A percentile compares a stretch with the other conserved stretches of the same genome.
phyloP scores from a whole-genome alignment of 2,329 filamentous ascomycete species.

The Trichoderma afroharzianum region DNA sequence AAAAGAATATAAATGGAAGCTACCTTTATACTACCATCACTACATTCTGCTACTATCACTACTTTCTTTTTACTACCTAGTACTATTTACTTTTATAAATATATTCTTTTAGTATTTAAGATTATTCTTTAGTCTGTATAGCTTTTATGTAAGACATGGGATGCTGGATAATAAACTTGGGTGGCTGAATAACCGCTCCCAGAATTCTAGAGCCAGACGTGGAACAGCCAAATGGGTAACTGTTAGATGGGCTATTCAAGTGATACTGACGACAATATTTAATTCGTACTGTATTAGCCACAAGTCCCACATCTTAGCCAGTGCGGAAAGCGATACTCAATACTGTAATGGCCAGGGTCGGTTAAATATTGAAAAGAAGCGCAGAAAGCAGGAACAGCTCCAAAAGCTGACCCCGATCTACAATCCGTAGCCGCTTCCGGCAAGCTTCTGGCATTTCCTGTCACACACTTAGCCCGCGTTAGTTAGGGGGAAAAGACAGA shows the following conservation, averaged over 20 bases:
- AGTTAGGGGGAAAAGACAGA: background rate
- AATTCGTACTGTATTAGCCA: background rate
- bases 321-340: background rate
- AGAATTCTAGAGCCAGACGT: background rate
- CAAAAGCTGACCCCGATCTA: background rate
- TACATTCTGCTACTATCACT: too few relatives aligned
- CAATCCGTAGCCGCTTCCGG: background rate
- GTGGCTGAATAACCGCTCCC: too few relatives aligned
- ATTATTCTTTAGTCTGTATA: too few relatives aligned
- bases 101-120: too few relatives aligned
- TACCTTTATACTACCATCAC: too few relatives aligned
- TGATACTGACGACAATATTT: background rate
- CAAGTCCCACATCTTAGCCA: background rate
- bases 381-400: background rate
- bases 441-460: conserved; percentile 7
- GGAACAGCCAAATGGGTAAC: background rate
- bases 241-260: background rate
- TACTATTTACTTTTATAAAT: too few relatives aligned
- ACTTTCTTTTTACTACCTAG: too few relatives aligned
- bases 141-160: too few relatives aligned
- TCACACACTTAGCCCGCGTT: background rate
- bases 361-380: background rate
- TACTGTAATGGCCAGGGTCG: background rate
- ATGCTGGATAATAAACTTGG: too few relatives aligned
- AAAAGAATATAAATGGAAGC: too few relatives aligned